Percentiles rank a stretch among this genome's conserved stretches.
Evolutionary conservation across 1,284 basidiomycete genomes (phyloP).

Genomic region (Sparassis latifolia): DNA sequence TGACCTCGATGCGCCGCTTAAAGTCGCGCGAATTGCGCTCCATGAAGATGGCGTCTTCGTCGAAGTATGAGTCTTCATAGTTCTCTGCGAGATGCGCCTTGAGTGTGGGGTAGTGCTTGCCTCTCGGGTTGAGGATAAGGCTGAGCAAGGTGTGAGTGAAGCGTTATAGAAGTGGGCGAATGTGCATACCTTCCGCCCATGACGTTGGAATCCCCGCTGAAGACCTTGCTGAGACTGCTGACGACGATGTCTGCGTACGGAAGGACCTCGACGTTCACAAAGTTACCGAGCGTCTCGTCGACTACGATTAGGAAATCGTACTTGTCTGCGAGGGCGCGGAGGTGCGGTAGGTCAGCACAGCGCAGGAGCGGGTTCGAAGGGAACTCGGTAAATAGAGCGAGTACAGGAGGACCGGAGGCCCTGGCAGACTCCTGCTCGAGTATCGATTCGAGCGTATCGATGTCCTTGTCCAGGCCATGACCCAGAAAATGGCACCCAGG

Average conservation of each 20-base stretch:
- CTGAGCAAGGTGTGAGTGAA: constrained; percentile 31
- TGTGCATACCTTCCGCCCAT: constrained; percentile 88
- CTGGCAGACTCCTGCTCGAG: constrained; percentile 42
- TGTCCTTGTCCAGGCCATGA: constrained; percentile 70
- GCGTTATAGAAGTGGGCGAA: constrained; percentile 4
- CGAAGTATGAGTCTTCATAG: constrained; percentile 88
- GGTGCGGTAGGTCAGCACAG: constrained; percentile 72
- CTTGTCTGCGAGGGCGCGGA: constrained; percentile 81
- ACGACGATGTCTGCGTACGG: constrained; percentile 91
- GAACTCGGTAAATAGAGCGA: constrained; percentile 82
- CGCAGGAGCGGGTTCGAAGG: constrained; percentile 93
- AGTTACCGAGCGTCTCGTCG: constrained; percentile 96
- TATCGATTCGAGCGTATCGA: constrained; percentile 66
- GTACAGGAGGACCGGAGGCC: constrained; percentile 44
- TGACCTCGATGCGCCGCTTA: constrained; percentile 63
- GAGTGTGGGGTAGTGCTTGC: constrained; percentile 61
- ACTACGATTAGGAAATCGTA: constrained; percentile 87
- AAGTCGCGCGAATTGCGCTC: constrained; percentile 98
- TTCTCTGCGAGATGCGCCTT: constrained; percentile 51
- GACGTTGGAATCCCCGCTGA: constrained; percentile 92
- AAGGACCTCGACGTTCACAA: constrained; percentile 91
- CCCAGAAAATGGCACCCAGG: constrained; percentile 92
- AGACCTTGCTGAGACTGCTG: constrained; percentile 91
- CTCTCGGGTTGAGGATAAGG: constrained; percentile 80
- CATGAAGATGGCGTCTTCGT: constrained; percentile 94